phyloP scores from a whole-genome alignment of 169 alveolate species.

The Eimeria necatrix region DNA sequence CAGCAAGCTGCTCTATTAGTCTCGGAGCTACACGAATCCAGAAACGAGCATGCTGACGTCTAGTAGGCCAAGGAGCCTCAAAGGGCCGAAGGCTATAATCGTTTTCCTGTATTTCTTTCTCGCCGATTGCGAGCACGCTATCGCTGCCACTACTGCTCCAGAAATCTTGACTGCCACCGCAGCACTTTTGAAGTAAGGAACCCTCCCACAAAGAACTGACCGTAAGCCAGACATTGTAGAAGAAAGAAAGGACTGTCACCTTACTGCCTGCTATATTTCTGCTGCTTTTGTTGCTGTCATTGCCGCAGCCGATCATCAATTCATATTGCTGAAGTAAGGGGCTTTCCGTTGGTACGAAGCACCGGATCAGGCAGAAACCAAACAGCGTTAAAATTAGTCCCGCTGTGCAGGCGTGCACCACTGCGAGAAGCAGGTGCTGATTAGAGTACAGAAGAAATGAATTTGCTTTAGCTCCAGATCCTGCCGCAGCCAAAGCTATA shows the following conservation, averaged over 20 bases:
- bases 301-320: constrained; percentile 20
- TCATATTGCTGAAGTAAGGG: constrained; percentile 17
- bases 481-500: constrained; percentile 60
- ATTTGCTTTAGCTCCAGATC: constrained; percentile 27
- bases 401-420: constrained; percentile 2
- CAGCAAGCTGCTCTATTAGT: constrained; percentile 51
- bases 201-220: neutral
- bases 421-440: constrained; percentile 56
- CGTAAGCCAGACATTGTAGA: neutral
- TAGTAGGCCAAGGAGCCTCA: constrained; percentile 69
- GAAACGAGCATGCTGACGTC: constrained; percentile 59
- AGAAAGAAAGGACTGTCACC: neutral
- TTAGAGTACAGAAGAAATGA: constrained; percentile 62
- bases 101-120: constrained; percentile 33
- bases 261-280: neutral
- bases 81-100: constrained; percentile 30
- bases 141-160: constrained; percentile 60
- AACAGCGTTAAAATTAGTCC: neutral
- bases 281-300: neutral
- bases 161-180: neutral
- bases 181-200: neutral
- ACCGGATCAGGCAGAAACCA: neutral
- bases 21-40: constrained; percentile 70
- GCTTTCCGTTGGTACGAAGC: constrained; percentile 41
- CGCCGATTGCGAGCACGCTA: constrained; percentile 32